Evolutionary conservation across 352 stramenopile genomes (phyloP).

Genomic region (Phytophthora brassicae): DNA sequence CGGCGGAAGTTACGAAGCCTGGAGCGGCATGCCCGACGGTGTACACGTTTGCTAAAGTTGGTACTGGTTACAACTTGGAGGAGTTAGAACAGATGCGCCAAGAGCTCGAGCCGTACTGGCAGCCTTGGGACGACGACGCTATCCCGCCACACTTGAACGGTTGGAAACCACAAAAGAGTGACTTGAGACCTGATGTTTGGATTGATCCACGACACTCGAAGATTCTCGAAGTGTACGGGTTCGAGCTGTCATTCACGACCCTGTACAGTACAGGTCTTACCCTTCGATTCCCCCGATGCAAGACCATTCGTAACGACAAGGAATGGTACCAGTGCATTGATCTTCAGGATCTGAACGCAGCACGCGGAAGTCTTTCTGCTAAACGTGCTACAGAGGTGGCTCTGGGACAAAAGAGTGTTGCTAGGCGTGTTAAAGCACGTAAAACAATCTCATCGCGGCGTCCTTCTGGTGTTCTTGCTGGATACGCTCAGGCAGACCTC

Average conservation of each 20-base stretch:
- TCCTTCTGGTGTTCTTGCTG: conserved; percentile 46
- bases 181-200: conserved; percentile 80
- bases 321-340: conserved; percentile 81
- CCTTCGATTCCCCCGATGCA: conserved; percentile 78
- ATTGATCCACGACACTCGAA: conserved; percentile 82
- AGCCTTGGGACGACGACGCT: conserved; percentile 66
- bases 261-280: conserved; percentile 82
- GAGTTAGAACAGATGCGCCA: conserved; percentile 73
- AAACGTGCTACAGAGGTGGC: conserved; percentile 75
- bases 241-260: conserved; percentile 81
- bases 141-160: conserved; percentile 73
- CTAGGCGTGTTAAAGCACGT: conserved; percentile 49
- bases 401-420: conserved; percentile 61
- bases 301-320: conserved; percentile 84
- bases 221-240: conserved; percentile 84
- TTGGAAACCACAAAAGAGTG: conserved; percentile 76
- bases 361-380: conserved; percentile 58
- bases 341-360: conserved; percentile 74
- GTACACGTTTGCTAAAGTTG: conserved; percentile 83
- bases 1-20: conserved; percentile 48
- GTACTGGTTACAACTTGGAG: conserved; percentile 82
- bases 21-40: conserved; percentile 53
- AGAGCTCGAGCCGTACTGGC: conserved; percentile 82
- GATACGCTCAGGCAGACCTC: conserved; percentile 67
- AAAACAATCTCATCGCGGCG: conserved; percentile 14